Percentiles rank a stretch among this genome's conserved stretches.
These are phyloP conservation scores for Pelargonium citronellum DNA, from an alignment of 441 rosid genomes.

Conservation along the genomic window DNA sequence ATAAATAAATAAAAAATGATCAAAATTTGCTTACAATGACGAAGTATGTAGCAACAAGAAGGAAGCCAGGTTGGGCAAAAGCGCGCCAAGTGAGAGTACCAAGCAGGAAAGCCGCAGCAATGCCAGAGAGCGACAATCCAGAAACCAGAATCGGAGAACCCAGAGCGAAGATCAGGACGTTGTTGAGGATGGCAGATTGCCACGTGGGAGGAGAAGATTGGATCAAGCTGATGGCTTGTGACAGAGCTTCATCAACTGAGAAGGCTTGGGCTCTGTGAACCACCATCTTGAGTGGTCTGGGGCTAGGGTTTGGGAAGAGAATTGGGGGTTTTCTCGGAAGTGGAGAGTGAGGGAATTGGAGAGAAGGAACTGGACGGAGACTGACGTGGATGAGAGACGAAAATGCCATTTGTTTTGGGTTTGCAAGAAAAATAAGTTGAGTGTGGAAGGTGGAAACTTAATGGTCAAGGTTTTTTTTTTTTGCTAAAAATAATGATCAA, in stretches of 20 bases:
- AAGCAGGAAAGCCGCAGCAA: conserved; percentile 69
- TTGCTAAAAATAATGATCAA: too few relatives aligned
- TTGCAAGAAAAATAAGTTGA: too few relatives aligned
- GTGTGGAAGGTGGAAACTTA: too few relatives aligned
- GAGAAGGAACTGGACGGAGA: too few relatives aligned
- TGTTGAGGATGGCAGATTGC: conserved; percentile 64
- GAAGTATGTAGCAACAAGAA: conserved; percentile 79
- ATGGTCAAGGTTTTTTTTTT: too few relatives aligned
- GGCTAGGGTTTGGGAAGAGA: not conserved
- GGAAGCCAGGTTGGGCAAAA: conserved; percentile 73
- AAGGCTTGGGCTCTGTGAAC: conserved; percentile 22
- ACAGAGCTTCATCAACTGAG: conserved; percentile 38
- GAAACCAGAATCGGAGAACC: conserved; percentile 73
- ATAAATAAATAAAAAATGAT: not conserved
- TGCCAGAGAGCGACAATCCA: conserved; percentile 73
- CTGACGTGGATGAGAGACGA: too few relatives aligned
- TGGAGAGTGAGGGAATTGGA: too few relatives aligned
- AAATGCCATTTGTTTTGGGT: too few relatives aligned
- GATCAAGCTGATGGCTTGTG: conserved; percentile 47
- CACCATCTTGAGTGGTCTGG: conserved; percentile 17
- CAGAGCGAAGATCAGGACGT: conserved; percentile 54
- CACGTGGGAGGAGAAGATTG: conserved; percentile 68
- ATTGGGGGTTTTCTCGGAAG: too few relatives aligned
- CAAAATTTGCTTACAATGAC: conserved; percentile 43
- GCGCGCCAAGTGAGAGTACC: conserved; percentile 94